Evolutionary conservation across 2,329 filamentous ascomycete genomes (phyloP), one percentile per base, ranked within the genome.

Genomic region (Elsinoe arachidis): DNA sequence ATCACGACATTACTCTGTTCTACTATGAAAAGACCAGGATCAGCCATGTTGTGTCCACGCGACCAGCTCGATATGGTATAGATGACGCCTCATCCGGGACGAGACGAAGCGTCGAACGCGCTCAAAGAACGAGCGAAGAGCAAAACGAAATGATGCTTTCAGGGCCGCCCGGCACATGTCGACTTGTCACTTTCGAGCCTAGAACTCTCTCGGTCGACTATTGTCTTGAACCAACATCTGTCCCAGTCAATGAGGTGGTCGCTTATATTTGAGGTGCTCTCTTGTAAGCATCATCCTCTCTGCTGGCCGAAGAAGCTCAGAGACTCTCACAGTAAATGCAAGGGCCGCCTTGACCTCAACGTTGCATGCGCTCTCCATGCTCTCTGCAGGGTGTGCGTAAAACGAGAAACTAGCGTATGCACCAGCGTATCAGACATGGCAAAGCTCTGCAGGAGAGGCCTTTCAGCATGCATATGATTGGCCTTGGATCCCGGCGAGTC

Each of bases 61-160:
- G 41, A 46, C 41, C n/a, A 23, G n/a, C 41, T 23, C 21, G 21
- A 46, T 46, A n/a, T 26, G 41, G 41, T 30, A 46, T 43, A 26
- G 14, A 5, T 10, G 17, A 12, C 41, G 41, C 41, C 41, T 30
- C 26, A 21, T 26, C 41, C 41, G 41, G 41, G 41, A 46, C 41
- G 41, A 46, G 41, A 46, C 41, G 41, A 46, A 46, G 41, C 41
- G 41, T 46, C 41, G 41, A 46, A 46, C 39, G 19, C 19, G 39
- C 15, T 19, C 39, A 17, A 43, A 43, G 15, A 43, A 43, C 19
- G 17, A 43, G 21, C 39, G 39, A 43, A 43, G 17, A 43, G 17
- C 10, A 19, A 11, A 43, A 43, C 10, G 17, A 43, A 10, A 12
- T 26, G 17, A 30, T 26, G 1, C 19, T 23, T 11, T 26, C 21